These are phyloP conservation scores for Auricularia sp. DNA, from an alignment of 768 basidiomycete species.

Conservation along the genomic window DNA sequence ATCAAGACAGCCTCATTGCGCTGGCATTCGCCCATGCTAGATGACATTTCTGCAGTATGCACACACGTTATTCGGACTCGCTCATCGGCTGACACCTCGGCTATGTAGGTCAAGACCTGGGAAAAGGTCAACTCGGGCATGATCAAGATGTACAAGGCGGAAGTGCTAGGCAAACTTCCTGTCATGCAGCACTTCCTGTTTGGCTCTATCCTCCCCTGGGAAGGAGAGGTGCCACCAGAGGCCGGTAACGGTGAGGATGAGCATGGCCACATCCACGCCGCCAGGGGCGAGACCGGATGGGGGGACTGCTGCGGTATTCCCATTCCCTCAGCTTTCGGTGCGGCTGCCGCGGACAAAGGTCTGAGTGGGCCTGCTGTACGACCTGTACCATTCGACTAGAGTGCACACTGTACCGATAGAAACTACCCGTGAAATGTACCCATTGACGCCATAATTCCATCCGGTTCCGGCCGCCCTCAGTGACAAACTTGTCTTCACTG, in stretches of 20 bases:
- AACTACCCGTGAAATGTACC: not conserved
- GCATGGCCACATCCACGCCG: constrained; percentile 33
- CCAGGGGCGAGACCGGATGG: constrained; percentile 43
- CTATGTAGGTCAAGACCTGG: constrained; percentile 83
- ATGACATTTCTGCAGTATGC: constrained; percentile 82
- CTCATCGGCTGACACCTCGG: not conserved
- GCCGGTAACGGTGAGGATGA: constrained; percentile 21
- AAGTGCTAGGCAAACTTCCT: constrained; percentile 90
- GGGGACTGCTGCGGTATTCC: constrained; percentile 89
- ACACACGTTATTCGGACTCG: constrained; percentile 1
- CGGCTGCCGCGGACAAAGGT: constrained; percentile 44
- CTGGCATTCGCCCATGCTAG: constrained; percentile 99
- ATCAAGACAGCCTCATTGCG: constrained; percentile 91
- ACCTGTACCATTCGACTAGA: constrained; percentile 71
- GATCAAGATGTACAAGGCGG: constrained; percentile 95
- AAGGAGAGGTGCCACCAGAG: constrained; percentile 38
- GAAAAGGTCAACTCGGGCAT: constrained; percentile 93
- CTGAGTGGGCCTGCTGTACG: constrained; percentile 55
- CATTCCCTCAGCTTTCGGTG: constrained; percentile 73
- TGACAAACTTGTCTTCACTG: not conserved
- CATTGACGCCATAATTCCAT: not conserved
- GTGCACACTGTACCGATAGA: not conserved
- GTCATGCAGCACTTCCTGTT: constrained; percentile 96
- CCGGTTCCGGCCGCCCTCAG: not conserved
- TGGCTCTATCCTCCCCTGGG: constrained; percentile 64